Evolutionary conservation across 305 asterid genomes (phyloP).

Genomic region (Rubia tinctorum): DNA sequence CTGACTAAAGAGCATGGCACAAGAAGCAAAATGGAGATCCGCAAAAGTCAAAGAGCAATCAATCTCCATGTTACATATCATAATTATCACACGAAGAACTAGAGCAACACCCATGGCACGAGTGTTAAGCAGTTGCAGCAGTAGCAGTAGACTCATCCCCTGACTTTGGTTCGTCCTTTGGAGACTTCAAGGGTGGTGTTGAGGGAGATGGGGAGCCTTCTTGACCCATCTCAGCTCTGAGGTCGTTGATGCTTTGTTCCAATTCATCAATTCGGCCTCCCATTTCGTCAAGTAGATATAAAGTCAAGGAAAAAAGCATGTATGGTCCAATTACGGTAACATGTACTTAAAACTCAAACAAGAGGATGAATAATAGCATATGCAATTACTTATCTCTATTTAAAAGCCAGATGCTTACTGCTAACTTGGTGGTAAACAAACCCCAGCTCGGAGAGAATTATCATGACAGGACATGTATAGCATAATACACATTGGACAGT

Average conservation of each 20-base stretch:
- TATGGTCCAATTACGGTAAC: background rate
- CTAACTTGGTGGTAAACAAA: background rate
- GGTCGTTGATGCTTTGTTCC: constrained; percentile 94
- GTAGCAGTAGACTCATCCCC: constrained; percentile 49
- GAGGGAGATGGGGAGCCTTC: constrained; percentile 80
- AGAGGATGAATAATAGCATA: background rate
- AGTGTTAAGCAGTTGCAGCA: constrained; percentile 26
- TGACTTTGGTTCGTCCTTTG: constrained; percentile 54
- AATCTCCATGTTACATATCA: constrained; percentile 4
- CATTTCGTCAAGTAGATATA: constrained; percentile 81
- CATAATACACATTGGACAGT: background rate
- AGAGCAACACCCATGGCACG: constrained; percentile 7
- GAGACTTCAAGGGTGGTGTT: constrained; percentile 29
- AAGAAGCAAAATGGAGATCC: background rate
- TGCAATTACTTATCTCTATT: background rate
- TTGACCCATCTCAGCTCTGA: constrained; percentile 86
- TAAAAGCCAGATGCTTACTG: background rate
- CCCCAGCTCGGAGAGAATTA: background rate
- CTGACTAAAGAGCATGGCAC: background rate
- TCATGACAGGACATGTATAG: background rate
- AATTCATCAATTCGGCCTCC: constrained; percentile 83
- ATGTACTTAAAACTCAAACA: background rate
- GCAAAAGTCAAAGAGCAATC: background rate
- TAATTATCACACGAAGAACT: constrained; percentile 9
- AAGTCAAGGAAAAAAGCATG: constrained; percentile 40